phyloP scores from a whole-genome alignment of 306 rosid genomes.

The Mimosa pudica region DNA sequence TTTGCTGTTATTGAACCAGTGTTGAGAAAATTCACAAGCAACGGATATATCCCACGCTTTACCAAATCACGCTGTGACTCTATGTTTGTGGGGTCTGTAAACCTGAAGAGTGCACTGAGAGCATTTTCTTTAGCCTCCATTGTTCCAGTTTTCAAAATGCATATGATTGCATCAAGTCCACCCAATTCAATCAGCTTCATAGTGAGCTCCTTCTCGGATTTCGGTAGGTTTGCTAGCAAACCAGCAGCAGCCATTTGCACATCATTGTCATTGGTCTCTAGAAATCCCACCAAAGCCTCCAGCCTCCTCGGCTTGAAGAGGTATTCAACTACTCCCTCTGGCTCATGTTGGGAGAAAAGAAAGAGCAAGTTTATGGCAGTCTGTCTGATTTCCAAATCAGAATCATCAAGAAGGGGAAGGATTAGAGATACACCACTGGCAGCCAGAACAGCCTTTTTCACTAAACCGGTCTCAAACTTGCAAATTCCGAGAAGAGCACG shows the following conservation, averaged over 20 bases:
- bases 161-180: slow-evolving; percentile 72
- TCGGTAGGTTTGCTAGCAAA: slow-evolving; percentile 76
- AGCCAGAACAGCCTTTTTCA: slow-evolving; percentile 74
- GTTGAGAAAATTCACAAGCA: slow-evolving; percentile 62
- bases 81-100: slow-evolving; percentile 72
- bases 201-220: slow-evolving; percentile 66
- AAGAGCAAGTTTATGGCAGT: slow-evolving; percentile 67
- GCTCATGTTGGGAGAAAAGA: slow-evolving; percentile 83
- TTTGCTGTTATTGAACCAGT: slow-evolving; percentile 66
- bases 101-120: slow-evolving; percentile 86
- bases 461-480: slow-evolving; percentile 68
- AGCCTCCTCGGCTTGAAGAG: slow-evolving; percentile 84
- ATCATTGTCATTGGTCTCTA: slow-evolving; percentile 62
- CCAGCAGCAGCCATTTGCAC: slow-evolving; percentile 90
- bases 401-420: slow-evolving; percentile 75
- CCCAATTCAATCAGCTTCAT: slow-evolving; percentile 59
- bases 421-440: slow-evolving; percentile 65
- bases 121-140: slow-evolving; percentile 83
- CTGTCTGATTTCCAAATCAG: slow-evolving; percentile 68
- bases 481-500: slow-evolving; percentile 74
- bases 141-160: slow-evolving; percentile 62
- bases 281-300: slow-evolving; percentile 83
- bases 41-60: slow-evolving; percentile 66
- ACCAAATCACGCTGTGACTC: slow-evolving; percentile 67
- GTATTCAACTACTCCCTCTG: slow-evolving; percentile 78